These are phyloP conservation scores for Cyberlindnera xylosilytica DNA, from an alignment of 805 yeast genomes.

Conservation along the genomic window DNA sequence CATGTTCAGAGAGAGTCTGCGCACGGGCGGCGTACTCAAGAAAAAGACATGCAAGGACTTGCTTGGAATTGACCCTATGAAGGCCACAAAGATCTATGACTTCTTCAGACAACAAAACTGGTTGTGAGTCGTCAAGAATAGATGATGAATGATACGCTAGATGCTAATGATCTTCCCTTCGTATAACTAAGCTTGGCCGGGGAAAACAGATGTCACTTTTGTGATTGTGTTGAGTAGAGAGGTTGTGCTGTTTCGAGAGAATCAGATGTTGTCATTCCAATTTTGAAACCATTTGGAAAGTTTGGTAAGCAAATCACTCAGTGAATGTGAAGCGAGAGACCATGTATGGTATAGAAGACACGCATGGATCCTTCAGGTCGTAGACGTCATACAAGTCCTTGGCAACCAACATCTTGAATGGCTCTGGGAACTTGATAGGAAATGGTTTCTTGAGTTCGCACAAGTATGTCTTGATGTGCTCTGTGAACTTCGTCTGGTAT, in stretches of 20 bases:
- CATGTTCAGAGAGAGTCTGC: conserved; percentile 79
- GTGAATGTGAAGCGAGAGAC: conserved; percentile 27
- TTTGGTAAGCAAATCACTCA: no score
- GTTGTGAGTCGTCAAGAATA: conserved; percentile 35
- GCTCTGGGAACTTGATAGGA: conserved; percentile 2
- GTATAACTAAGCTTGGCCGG: no score
- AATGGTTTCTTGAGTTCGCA: conserved; percentile 10
- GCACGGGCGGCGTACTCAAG: conserved; percentile 80
- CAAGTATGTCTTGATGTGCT: conserved; percentile 13
- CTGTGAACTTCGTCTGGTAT: conserved; percentile 11
- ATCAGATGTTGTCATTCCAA: no score
- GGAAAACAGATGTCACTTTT: no score
- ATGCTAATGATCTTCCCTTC: no score
- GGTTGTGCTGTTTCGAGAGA: no score
- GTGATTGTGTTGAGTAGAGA: no score
- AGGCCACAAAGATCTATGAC: conserved; percentile 85
- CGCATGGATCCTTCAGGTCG: conserved; percentile 17
- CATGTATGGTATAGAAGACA: conserved; percentile 32
- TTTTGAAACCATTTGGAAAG: no score
- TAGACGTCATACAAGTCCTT: conserved; percentile 13
- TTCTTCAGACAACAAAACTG: conserved; percentile 92
- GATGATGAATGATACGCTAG: neutral
- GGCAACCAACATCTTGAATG: conserved; percentile 8
- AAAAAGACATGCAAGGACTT: conserved; percentile 83
- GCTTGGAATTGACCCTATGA: conserved; percentile 78